Base-by-base conservation (phyloP, 768 basidiomycete species). In the Rhodotorula graminis region DNA sequence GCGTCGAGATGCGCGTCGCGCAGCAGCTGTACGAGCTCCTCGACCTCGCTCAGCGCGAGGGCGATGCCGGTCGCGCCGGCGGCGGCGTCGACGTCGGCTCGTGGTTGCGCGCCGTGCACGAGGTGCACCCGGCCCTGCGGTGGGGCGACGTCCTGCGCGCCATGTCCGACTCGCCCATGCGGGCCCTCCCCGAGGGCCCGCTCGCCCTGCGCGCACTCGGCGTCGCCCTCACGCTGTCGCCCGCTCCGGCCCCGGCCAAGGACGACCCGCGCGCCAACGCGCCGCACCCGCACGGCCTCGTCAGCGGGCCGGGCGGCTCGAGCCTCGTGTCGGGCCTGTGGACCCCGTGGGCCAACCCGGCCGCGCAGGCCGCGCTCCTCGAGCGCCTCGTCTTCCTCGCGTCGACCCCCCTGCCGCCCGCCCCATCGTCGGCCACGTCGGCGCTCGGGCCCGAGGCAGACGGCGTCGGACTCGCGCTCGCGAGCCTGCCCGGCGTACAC, bases 311-410 rank as follows among this genome's bases (percentile, higher is more conserved):
- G 21, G 76, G 81, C 55, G 78, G 80, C 21, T 74, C 80, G 15
- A 77, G 76, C 27, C 75, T 78, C 56, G 68, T 70, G 69, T 65
- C 40, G 29, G 76, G 72, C 19, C 93, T 93, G 78, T 94, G 91
- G 91, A 84, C 85, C 77, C 82, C 84, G 4, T 98, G 95, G 95
- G 84, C 84, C 19, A 94, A 96, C 80, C 85, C 90, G 1, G 80
- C 90, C 37, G 90, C 90, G 77, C 93, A 95, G 80, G 85, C 97
- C 42, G 88, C 89, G 55, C 85, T 99, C 29, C 85, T 97, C 46
- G 92, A 93, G 77, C 91, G 91, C 5, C 85, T 99, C 50, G 87
- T 95, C 18, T 92, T 90, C 37, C 84, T 97, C 37, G 69, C 69
- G 18, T 57, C 63, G 15, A 49, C 71, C 6, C 60, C 71, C 18